These are phyloP conservation scores for Macrocybe sp. DNA, from an alignment of 1,284 basidiomycete species.

Conservation along the genomic window DNA sequence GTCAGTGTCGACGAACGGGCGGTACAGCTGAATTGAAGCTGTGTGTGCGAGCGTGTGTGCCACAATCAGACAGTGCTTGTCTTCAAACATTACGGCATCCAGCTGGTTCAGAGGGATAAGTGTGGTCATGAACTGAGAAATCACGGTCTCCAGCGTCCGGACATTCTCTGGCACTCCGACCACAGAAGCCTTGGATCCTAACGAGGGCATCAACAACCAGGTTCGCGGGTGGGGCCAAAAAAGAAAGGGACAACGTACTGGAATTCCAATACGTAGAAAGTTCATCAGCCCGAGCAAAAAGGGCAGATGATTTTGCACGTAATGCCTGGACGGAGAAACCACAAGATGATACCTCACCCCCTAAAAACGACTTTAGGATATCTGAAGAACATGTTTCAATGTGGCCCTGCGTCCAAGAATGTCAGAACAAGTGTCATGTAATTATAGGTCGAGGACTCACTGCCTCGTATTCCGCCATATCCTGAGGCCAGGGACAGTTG, in stretches of 20 bases:
- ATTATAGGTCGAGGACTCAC: slow-evolving; percentile 29
- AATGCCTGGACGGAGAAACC: slow-evolving; percentile 60
- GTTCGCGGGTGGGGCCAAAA: slow-evolving; percentile 8
- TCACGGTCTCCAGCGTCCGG: slow-evolving; percentile 54
- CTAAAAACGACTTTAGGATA: slow-evolving; percentile 57
- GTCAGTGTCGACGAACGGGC: slow-evolving; percentile 56
- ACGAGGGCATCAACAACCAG: background rate
- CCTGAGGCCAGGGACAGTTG: slow-evolving; percentile 62
- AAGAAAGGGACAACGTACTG: slow-evolving; percentile 33
- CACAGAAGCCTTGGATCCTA: slow-evolving; percentile 39
- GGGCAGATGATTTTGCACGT: slow-evolving; percentile 69
- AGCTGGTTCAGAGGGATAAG: slow-evolving; percentile 63
- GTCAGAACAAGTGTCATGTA: slow-evolving; percentile 5
- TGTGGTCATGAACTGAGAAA: slow-evolving; percentile 55
- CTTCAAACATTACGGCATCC: slow-evolving; percentile 48
- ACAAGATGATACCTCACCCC: slow-evolving; percentile 46
- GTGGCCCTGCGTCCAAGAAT: slow-evolving; percentile 41
- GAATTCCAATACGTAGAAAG: slow-evolving; percentile 56
- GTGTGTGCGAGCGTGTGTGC: slow-evolving; percentile 63
- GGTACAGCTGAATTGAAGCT: slow-evolving; percentile 64
- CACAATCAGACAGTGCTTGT: slow-evolving; percentile 54
- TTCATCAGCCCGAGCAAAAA: slow-evolving; percentile 62
- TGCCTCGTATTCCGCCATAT: slow-evolving; percentile 53
- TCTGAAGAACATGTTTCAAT: slow-evolving; percentile 47
- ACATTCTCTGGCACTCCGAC: slow-evolving; percentile 46